Evolutionary conservation across 2,329 filamentous ascomycete genomes (phyloP).

Genomic region (Nigrograna mackinnonii): DNA sequence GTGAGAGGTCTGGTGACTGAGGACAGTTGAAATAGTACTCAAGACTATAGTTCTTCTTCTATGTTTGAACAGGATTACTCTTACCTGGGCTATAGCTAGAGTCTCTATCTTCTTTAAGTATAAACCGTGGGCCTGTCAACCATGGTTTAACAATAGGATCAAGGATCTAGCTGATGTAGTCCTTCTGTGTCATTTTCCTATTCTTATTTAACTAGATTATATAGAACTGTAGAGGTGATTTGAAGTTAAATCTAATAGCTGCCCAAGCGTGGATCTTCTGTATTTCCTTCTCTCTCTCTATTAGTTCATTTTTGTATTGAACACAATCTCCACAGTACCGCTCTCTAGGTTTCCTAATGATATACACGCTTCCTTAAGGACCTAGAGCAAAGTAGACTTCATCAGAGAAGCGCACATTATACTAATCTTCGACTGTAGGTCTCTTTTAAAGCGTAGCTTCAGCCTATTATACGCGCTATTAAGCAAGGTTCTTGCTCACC

Average conservation of each 20-base stretch:
- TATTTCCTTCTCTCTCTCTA: background rate
- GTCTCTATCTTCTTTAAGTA: slow-evolving; percentile 13
- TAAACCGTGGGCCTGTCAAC: slow-evolving; percentile 4
- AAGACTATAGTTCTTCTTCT: slow-evolving; percentile 7
- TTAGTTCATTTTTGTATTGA: background rate
- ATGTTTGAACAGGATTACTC: slow-evolving; percentile 8
- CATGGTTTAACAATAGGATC: slow-evolving; percentile 9
- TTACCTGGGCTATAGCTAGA: slow-evolving; percentile 6
- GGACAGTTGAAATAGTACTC: slow-evolving; percentile 12
- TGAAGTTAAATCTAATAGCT: slow-evolving; percentile 8
- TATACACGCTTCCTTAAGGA: background rate
- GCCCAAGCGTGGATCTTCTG: slow-evolving; percentile 6
- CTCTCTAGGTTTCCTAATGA: background rate
- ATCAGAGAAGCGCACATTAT: background rate
- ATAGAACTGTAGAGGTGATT: slow-evolving; percentile 8
- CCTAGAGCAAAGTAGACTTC: background rate
- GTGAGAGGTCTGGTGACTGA: slow-evolving; percentile 9
- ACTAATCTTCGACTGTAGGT: background rate
- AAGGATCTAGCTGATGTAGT: slow-evolving; percentile 10
- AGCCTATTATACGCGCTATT: background rate
- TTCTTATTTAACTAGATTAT: slow-evolving; percentile 5
- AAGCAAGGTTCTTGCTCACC: background rate
- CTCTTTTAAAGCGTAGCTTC: background rate
- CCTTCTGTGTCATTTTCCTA: slow-evolving; percentile 8
- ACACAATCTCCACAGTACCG: background rate